Base-by-base conservation (phyloP, 2,329 filamentous ascomycete genomes). In the Scedosporium boydii region DNA sequence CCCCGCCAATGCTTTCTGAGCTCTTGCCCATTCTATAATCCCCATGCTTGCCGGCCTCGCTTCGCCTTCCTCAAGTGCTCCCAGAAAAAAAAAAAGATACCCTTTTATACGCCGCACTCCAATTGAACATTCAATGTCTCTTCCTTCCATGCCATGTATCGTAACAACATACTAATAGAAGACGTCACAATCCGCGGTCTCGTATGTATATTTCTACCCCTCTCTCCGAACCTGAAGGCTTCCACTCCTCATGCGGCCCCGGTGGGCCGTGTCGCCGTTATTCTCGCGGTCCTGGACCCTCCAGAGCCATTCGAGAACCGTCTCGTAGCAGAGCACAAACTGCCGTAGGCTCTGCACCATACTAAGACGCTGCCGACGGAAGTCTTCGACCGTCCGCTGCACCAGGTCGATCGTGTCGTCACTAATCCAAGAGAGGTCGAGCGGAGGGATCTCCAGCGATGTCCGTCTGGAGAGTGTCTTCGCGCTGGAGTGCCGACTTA, bases 281-380 rank as follows among this genome's bases (percentile, higher is more conserved):
- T 64, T 60, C 57, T 64, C 64, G 41, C 68, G 59, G 34, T 75
- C 79, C 61, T 84, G 77, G 46, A 79, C 68, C 65, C 82, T 75
- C 68, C 75, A 77, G 29, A 95, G 75, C 92, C 93, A 99, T 75
- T 98, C 93, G 62, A 96, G 77, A 6, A 98, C 82, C 48, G 90
- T 96, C 77, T 99, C 95, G 73, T 99, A 99, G 74, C 95, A 99
- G 41, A 99, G 84, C 59, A 97, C 93, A 76, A 89, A 98, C 73
- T 99, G 95, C 64, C 91, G 82, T 63, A 98, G 77, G 69, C 89
- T 97, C 75, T 98, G 95, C 53, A 99, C 93, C 93, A 98, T 99
- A 74, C 92, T 97, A 21, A 97, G 77, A 66, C 95, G 81, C 76
- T 99, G 95, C 58, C 83, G 80, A 63, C 95, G 82, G 74, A 99